Percentiles rank a stretch among this genome's conserved stretches.
phyloP scores from a whole-genome alignment of 2,329 filamentous ascomycete genomes.

The Didymella glomerata region DNA sequence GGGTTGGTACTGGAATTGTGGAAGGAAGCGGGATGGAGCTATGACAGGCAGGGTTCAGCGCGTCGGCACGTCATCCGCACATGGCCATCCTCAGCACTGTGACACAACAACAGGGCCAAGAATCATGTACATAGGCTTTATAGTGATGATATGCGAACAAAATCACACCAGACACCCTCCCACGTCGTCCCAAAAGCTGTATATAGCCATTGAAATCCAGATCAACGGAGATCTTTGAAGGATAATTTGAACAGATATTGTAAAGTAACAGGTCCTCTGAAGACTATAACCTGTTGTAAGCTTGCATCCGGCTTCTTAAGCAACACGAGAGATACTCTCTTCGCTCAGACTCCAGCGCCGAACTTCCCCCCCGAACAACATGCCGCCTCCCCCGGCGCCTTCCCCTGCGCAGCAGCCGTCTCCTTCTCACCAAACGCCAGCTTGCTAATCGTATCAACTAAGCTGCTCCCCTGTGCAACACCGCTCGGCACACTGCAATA shows the following conservation, averaged over 20 bases:
- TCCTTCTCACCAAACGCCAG: constrained; percentile 57
- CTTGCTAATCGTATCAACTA: constrained; percentile 61
- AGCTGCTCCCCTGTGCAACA: constrained; percentile 59
- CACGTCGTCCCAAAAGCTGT: no score
- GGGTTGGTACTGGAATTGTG: neutral
- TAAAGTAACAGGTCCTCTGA: no score
- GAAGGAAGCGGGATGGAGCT: constrained; percentile 15
- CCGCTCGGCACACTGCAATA: constrained; percentile 78
- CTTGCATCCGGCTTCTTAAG: no score
- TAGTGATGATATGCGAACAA: neutral
- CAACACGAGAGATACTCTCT: neutral
- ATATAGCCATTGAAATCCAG: no score
- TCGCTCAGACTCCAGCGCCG: constrained; percentile 25
- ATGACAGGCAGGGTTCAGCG: constrained; percentile 17
- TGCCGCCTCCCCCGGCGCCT: constrained; percentile 8
- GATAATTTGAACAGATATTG: no score
- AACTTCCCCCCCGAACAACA: constrained; percentile 33
- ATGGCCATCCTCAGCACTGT: constrained; percentile 1
- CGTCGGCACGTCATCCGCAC: constrained; percentile 17
- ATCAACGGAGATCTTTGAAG: no score
- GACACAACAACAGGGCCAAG: neutral
- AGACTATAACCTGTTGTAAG: no score
- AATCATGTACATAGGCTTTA: neutral
- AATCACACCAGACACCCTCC: neutral
- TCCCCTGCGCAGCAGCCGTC: constrained; percentile 23